Percentiles rank a stretch among this genome's conserved stretches.
These are phyloP conservation scores for Chernovozyma sophiae-reginae DNA, from an alignment of 1,139 yeast genomes.

Conservation along the genomic window DNA sequence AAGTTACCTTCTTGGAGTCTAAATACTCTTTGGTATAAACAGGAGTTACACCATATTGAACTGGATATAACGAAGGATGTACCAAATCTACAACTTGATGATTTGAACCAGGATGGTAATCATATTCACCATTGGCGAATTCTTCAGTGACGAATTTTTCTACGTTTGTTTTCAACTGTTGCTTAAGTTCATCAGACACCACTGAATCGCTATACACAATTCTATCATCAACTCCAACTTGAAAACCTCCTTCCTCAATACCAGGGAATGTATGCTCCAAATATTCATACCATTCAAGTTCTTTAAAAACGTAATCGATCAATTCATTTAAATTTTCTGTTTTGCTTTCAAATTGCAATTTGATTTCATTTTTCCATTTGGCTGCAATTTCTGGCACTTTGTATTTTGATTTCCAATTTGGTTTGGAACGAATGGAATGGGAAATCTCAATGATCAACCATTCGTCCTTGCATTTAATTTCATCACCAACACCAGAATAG, in stretches of 20 bases:
- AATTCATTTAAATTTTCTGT: slow-evolving; percentile 25
- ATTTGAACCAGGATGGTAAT: slow-evolving; percentile 29
- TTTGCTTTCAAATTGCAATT: slow-evolving; percentile 12
- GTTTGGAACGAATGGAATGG: slow-evolving; percentile 23
- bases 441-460: slow-evolving; percentile 22
- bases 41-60: slow-evolving; percentile 25
- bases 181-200: slow-evolving; percentile 1
- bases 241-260: slow-evolving; percentile 9
- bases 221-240: slow-evolving; percentile 9
- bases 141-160: slow-evolving; percentile 6
- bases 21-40: slow-evolving; percentile 6
- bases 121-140: slow-evolving; percentile 10
- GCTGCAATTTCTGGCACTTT: slow-evolving; percentile 19
- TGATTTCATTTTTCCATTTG: slow-evolving; percentile 31
- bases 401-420: slow-evolving; percentile 30
- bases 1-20: not conserved
- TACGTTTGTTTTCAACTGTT: not conserved
- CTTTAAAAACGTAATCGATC: slow-evolving; percentile 21
- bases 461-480: slow-evolving; percentile 19
- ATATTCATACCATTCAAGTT: slow-evolving; percentile 26
- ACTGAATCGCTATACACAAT: slow-evolving; percentile 10
- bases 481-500: slow-evolving; percentile 3
- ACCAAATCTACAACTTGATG: slow-evolving; percentile 29
- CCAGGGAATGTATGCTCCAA: slow-evolving; percentile 11
- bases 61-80: slow-evolving; percentile 33